These are phyloP conservation scores for Trifolium repens DNA, from an alignment of 306 rosid genomes.

Conservation along the genomic window DNA sequence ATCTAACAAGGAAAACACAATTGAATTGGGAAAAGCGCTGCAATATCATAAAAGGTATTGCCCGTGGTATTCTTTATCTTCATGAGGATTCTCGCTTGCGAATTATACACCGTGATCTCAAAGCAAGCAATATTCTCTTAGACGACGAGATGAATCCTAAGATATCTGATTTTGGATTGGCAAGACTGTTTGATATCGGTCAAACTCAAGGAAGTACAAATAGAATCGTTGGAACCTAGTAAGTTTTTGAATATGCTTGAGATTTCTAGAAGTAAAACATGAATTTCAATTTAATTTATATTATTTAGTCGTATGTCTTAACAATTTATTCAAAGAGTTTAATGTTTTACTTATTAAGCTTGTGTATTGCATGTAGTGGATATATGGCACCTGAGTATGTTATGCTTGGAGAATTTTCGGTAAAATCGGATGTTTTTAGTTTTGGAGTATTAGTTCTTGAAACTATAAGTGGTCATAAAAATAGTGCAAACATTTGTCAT, in stretches of 20 bases:
- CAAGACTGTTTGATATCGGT: constrained; percentile 40
- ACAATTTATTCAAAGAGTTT: not conserved
- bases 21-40: constrained; percentile 48
- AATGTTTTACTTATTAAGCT: not conserved
- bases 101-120: constrained; percentile 46
- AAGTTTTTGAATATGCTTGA: constrained; percentile 8
- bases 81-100: constrained; percentile 54
- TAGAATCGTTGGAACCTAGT: constrained; percentile 52
- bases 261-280: not conserved
- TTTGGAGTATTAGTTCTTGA: constrained; percentile 48
- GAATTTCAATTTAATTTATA: not conserved
- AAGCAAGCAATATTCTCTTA: constrained; percentile 53
- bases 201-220: constrained; percentile 47
- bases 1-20: constrained; percentile 26
- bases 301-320: not conserved
- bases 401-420: not conserved
- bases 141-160: constrained; percentile 51
- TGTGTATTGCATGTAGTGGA: constrained; percentile 41
- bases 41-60: constrained; percentile 51
- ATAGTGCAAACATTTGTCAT: not conserved
- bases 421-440: not conserved
- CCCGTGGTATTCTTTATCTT: constrained; percentile 51
- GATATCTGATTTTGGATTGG: constrained; percentile 59
- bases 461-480: constrained; percentile 55
- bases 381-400: constrained; percentile 45